phyloP scores from a whole-genome alignment of 371 early-diverging fungal genomes.

The Parasitella parasitica region DNA sequence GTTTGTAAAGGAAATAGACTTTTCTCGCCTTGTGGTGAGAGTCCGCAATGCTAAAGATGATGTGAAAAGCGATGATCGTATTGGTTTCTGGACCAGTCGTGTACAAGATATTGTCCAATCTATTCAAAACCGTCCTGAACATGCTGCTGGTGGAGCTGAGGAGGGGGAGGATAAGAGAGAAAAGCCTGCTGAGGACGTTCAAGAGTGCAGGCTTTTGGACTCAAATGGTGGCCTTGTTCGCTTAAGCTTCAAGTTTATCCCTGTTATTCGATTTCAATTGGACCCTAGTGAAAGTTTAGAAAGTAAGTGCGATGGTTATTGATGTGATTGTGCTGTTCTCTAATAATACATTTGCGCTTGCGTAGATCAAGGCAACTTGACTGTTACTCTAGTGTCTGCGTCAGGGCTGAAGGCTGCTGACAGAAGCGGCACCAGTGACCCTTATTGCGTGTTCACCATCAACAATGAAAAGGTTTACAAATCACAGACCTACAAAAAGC shows the following conservation, averaged over 20 bases:
- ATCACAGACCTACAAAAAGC: slow-evolving; percentile 73
- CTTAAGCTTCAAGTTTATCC: slow-evolving; percentile 26
- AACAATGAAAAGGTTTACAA: slow-evolving; percentile 76
- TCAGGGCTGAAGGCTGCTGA: slow-evolving; percentile 41
- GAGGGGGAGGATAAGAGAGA: no score
- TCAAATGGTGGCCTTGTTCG: slow-evolving; percentile 15
- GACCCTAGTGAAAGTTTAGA: slow-evolving; percentile 39
- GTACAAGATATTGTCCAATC: slow-evolving; percentile 20
- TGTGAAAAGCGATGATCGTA: slow-evolving; percentile 8
- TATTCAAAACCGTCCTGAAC: slow-evolving; percentile 3
- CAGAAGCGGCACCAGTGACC: slow-evolving; percentile 68
- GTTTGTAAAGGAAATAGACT: slow-evolving; percentile 37
- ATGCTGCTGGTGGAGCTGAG: no score
- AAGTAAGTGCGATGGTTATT: slow-evolving; percentile 17
- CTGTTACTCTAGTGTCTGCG: slow-evolving; percentile 30
- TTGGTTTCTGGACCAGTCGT: slow-evolving; percentile 22
- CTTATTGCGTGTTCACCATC: slow-evolving; percentile 66
- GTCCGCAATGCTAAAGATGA: slow-evolving; percentile 22
- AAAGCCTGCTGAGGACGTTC: background rate
- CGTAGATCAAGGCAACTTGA: slow-evolving; percentile 34
- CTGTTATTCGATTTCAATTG: slow-evolving; percentile 26
- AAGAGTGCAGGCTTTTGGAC: slow-evolving; percentile 15
- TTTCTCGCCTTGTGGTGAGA: slow-evolving; percentile 25
- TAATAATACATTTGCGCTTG: background rate
- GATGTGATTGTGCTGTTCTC: background rate